A percentile compares a stretch with the other conserved stretches of the same genome.
phyloP scores from a whole-genome alignment of 441 rosid species.

The Hura crepitans region DNA sequence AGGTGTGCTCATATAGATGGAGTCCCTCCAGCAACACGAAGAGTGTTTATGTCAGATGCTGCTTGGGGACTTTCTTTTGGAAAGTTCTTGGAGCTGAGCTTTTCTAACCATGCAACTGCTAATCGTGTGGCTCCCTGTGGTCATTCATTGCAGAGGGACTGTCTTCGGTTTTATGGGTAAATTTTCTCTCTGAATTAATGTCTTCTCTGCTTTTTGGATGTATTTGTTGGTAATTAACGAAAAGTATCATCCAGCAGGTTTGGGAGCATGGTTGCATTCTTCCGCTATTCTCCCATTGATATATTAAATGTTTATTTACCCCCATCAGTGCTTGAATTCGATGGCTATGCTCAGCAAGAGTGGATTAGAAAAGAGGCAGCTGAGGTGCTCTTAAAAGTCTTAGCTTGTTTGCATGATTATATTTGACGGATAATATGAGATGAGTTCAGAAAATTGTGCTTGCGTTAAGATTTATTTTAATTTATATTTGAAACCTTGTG shows the following conservation, averaged over 20 bases:
- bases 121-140: constrained; percentile 97
- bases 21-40: constrained; percentile 86
- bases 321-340: constrained; percentile 66
- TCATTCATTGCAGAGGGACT: constrained; percentile 93
- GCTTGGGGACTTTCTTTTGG: constrained; percentile 99
- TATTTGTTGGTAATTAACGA: constrained; percentile 19
- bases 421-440: background rate
- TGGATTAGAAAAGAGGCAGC: constrained; percentile 75
- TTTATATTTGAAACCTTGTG: constrained; percentile 1
- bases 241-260: constrained; percentile 43
- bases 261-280: constrained; percentile 94
- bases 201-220: background rate
- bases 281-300: constrained; percentile 86
- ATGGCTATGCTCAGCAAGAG: constrained; percentile 50
- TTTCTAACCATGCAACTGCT: constrained; percentile 93
- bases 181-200: constrained; percentile 5
- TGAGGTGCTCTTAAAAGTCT: constrained; percentile 42
- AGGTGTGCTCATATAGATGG: constrained; percentile 76
- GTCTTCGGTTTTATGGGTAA: constrained; percentile 95
- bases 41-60: constrained; percentile 94
- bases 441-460: constrained; percentile 5
- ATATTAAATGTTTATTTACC: constrained; percentile 77
- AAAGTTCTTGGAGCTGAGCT: constrained; percentile 91
- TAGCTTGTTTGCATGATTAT: constrained; percentile 14
- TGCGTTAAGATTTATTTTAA: constrained; percentile 9